Conservation (phyloP, 1,284 basidiomycete genomes). For the Schizophyllum commune region DNA sequence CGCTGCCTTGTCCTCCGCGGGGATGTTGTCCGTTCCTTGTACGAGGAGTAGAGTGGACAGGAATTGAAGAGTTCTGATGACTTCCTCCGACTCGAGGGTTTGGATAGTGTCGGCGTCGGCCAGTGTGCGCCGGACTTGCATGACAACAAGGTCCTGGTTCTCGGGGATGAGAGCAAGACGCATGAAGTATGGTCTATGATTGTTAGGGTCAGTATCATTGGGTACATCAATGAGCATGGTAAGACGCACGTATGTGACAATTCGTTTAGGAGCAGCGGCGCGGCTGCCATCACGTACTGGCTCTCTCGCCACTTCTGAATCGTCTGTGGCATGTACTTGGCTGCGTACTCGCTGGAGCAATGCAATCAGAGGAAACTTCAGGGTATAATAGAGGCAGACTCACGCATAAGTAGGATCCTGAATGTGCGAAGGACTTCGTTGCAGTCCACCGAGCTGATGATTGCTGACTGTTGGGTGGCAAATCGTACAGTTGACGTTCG, state of each 20-base stretch:
- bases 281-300: neutral
- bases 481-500: too few species aligned
- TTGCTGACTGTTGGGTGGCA: too few species aligned
- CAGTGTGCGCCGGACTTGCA: neutral
- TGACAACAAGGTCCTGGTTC: neutral
- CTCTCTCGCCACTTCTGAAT: neutral
- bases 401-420: too few species aligned
- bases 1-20: neutral
- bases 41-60: neutral
- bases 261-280: neutral
- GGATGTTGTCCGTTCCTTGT: neutral
- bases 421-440: too few species aligned
- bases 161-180: neutral
- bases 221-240: too few species aligned
- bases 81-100: neutral
- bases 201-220: neutral
- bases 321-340: neutral
- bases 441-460: too few species aligned
- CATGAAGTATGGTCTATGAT: neutral
- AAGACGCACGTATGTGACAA: too few species aligned
- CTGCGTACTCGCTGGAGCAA: neutral
- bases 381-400: too few species aligned
- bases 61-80: neutral
- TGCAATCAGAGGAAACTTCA: too few species aligned
- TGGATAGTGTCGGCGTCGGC: neutral